Conservation (phyloP, 306 rosid genomes). For the Luffa aegyptiaca region DNA sequence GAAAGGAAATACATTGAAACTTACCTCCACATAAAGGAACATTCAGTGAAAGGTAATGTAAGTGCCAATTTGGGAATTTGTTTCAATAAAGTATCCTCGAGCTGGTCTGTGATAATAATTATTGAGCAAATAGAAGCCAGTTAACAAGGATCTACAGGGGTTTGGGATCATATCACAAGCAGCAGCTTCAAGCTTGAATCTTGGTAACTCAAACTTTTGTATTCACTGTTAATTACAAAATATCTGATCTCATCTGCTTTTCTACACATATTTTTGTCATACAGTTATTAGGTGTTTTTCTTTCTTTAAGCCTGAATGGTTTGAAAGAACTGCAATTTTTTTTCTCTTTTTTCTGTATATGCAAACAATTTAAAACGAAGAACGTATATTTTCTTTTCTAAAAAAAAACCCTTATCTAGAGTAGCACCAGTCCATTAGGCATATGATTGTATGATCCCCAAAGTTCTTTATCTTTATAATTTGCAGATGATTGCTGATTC, state of each 20-base stretch:
- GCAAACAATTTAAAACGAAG: neutral
- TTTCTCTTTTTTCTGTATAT: neutral
- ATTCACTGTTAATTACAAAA: neutral
- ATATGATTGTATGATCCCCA: neutral
- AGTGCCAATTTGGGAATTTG: neutral
- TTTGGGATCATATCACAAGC: constrained; percentile 2
- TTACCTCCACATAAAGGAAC: neutral
- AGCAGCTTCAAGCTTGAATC: constrained; percentile 3
- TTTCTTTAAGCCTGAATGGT: neutral
- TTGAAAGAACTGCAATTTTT: neutral
- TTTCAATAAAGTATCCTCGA: neutral
- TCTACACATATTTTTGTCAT: neutral
- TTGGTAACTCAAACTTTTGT: neutral
- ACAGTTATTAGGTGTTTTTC: neutral
- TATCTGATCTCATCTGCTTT: neutral
- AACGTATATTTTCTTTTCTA: neutral
- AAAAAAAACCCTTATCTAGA: neutral
- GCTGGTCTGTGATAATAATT: neutral
- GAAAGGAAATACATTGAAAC: neutral
- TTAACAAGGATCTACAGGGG: neutral
- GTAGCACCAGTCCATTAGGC: neutral
- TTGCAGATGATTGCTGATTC: neutral
- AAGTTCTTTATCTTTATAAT: neutral
- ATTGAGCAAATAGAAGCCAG: neutral
- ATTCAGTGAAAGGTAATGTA: neutral